Evolutionary conservation across 202 grass and related monocot species (phyloP), one percentile per base, ranked within the genome.

Genomic region (Sporobolus alterniflorus): DNA sequence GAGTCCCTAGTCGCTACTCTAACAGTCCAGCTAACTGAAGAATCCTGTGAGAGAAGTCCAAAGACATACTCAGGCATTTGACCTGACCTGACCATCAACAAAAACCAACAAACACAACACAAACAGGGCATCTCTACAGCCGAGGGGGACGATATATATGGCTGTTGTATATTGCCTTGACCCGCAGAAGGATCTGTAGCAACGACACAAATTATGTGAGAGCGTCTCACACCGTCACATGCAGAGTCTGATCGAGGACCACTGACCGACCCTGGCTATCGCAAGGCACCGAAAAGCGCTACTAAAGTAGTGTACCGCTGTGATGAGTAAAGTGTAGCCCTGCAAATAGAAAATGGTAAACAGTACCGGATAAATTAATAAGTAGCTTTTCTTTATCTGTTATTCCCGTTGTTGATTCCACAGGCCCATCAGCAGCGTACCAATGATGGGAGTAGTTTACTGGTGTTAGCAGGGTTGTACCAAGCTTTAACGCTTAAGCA

Each of bases 401-500:
- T 64, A 21, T 2, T 22, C 10, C 11, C 49, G n/a, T 21, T 15
- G 46, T 54, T 52, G 47, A 6, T 79, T 54, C 42, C 22, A 16
- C 33, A 43, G 47, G 7, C 5, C 41, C 28, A 41, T 40, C 56
- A 24, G 11, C 3, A n/a, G n/a, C n/a, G 33, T 30, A 57, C 49
- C 15, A n/a, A 15, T 33, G 42, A 76, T 84, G 72, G 28, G 50
- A 17, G 24, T 41, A 40, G 11, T 68, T 62, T 49, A 15, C 39
- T 36, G 24, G 71, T 14, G 30, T n/a, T n/a, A n/a, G n/a, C n/a
- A n/a, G n/a, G n/a, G n/a, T n/a, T n/a, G n/a, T n/a, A 24, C 25
- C n/a, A 51, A 71, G 52, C 41, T 48, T 74, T 69, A 39, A 21
- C 32, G 22, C 78, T 70, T 60, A 75, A 32, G 20, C 62, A 20